These are phyloP conservation scores for Chrysosporium keratinophilum DNA, from an alignment of 2,329 filamentous ascomycete genomes.

Conservation along the genomic window DNA sequence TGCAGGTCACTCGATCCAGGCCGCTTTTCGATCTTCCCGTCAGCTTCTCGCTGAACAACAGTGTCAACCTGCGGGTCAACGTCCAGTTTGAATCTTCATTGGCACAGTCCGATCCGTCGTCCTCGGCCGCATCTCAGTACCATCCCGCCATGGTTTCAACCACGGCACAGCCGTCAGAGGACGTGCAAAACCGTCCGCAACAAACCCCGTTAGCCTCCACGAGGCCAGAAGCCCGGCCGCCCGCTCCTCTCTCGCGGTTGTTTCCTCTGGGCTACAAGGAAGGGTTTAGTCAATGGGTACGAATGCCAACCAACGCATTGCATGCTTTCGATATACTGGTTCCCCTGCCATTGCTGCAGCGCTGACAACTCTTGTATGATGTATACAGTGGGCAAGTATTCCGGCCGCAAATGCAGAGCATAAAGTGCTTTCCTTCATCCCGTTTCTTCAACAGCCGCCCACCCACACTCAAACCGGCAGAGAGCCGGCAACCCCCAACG, in stretches of 20 bases:
- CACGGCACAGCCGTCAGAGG: constrained; percentile 21
- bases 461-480: constrained; percentile 55
- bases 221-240: constrained; percentile 27
- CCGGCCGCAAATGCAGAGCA: constrained; percentile 77
- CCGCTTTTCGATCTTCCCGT: constrained; percentile 17
- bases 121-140: constrained; percentile 9
- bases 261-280: constrained; percentile 91
- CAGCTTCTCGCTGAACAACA: constrained; percentile 1
- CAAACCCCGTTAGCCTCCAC: constrained; percentile 19
- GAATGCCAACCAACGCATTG: neutral
- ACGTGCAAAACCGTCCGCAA: constrained; percentile 19
- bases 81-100: constrained; percentile 14
- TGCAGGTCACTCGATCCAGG: constrained; percentile 23
- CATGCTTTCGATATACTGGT: constrained; percentile 8
- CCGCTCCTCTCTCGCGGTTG: constrained; percentile 36
- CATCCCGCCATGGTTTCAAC: constrained; percentile 14
- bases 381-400: constrained; percentile 66
- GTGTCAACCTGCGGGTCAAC: constrained; percentile 8
- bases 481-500: constrained; percentile 10
- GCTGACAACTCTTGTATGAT: constrained; percentile 14
- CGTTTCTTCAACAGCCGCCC: constrained; percentile 64
- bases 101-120: constrained; percentile 8
- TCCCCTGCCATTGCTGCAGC: constrained; percentile 16
- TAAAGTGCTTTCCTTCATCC: constrained; percentile 74
- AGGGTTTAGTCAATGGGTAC: constrained; percentile 71